Percentiles rank a stretch among this genome's conserved stretches.
Evolutionary conservation across 1,284 basidiomycete species (phyloP).

Genomic region (Moesziomyces sp.): DNA sequence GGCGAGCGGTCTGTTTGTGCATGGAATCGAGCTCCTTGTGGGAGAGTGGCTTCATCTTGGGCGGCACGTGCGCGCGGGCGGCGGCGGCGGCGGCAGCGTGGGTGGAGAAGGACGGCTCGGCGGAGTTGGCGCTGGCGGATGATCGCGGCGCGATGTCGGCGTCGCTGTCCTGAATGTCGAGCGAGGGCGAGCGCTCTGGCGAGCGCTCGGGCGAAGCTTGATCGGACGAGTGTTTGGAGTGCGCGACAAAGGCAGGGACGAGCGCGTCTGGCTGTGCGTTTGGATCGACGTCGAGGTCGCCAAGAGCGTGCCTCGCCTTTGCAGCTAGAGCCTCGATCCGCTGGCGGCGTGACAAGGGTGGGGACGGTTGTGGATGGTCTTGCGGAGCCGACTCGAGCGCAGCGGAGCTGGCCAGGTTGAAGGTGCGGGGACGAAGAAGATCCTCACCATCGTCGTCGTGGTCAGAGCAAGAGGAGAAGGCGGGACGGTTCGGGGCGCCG

Average conservation of each 20-base stretch:
- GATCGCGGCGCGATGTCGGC: conserved; percentile 22
- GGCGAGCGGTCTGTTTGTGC: conserved; percentile 55
- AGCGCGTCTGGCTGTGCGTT: conserved; percentile 18
- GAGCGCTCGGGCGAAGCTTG: conserved; percentile 12
- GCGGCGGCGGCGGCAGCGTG: no score
- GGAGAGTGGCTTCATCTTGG: conserved; percentile 49
- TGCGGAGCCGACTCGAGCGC: neutral
- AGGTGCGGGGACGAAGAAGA: conserved; percentile 19
- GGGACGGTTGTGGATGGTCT: neutral
- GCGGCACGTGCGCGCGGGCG: conserved; percentile 17
- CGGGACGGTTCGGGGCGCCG: conserved; percentile 10
- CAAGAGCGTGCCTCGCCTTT: conserved; percentile 17
- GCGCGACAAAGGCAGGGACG: conserved; percentile 27
- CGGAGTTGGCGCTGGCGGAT: neutral
- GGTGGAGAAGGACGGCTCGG: neutral
- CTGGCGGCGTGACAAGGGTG: conserved; percentile 17
- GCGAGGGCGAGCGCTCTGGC: conserved; percentile 23
- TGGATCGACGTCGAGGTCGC: conserved; percentile 1
- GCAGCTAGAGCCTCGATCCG: conserved; percentile 41
- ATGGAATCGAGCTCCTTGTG: conserved; percentile 60
- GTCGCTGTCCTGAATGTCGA: conserved; percentile 38
- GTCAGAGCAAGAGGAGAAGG: conserved; percentile 27
- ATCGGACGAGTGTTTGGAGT: conserved; percentile 6
- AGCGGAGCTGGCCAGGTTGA: conserved; percentile 26
- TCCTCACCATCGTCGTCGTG: conserved; percentile 10